phyloP scores from a whole-genome alignment of 2,329 filamentous ascomycete species.

The Cercospora brassicicola region DNA sequence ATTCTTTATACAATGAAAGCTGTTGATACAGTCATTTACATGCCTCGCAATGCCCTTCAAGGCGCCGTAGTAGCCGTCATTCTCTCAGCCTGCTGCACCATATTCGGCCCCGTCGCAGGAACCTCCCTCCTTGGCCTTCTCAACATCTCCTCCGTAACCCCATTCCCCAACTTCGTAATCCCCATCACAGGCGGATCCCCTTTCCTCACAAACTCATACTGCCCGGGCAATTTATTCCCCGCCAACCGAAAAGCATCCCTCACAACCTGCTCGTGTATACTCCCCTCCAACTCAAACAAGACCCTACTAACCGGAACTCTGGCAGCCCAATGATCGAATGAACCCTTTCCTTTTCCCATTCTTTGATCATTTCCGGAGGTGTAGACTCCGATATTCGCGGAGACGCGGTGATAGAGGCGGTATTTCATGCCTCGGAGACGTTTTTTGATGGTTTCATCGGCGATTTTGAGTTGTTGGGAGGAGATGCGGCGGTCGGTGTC shows the following conservation, averaged over 20 bases:
- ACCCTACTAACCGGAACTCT: constrained; percentile 88
- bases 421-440: constrained; percentile 89
- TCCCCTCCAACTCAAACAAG: constrained; percentile 86
- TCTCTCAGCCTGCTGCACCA: constrained; percentile 32
- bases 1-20: background rate
- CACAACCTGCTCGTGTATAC: constrained; percentile 90
- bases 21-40: constrained; percentile 1
- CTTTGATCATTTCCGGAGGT: constrained; percentile 93
- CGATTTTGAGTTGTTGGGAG: constrained; percentile 80
- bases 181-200: constrained; percentile 88
- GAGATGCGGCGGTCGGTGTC: constrained; percentile 92
- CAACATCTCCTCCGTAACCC: constrained; percentile 77
- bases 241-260: constrained; percentile 91
- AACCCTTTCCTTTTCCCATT: constrained; percentile 99
- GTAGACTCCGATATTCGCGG: constrained; percentile 92
- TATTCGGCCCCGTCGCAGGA: constrained; percentile 33
- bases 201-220: constrained; percentile 92
- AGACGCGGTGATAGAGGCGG: constrained; percentile 84
- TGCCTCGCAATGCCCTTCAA: background rate
- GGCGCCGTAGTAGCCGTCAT: constrained; percentile 31
- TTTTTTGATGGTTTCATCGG: constrained; percentile 88
- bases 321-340: constrained; percentile 93
- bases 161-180: constrained; percentile 80
- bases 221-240: constrained; percentile 86
- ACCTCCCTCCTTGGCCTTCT: constrained; percentile 63